These are phyloP conservation scores for Pelagophyceae sp. DNA, from an alignment of 352 stramenopile species.

Conservation along the genomic window DNA sequence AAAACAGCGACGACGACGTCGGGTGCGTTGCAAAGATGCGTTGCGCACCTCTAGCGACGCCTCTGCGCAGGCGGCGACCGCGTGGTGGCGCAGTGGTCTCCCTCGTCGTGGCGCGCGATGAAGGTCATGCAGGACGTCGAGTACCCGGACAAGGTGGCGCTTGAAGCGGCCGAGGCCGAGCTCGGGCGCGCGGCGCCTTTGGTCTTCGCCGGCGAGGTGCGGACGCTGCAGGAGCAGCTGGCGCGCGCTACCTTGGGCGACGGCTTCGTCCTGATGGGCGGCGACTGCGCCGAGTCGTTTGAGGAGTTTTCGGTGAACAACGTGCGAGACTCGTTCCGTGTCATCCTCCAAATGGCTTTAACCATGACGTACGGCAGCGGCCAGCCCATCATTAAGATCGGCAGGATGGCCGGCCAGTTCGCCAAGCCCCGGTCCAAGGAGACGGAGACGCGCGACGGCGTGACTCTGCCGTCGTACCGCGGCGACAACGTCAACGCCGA, in stretches of 20 bases:
- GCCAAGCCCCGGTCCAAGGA: constrained; percentile 90
- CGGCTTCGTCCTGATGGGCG: constrained; percentile 94
- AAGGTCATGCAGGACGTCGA: constrained; percentile 23
- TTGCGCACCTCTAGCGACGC: neutral
- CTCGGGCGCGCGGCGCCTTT: constrained; percentile 59
- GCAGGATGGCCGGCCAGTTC: constrained; percentile 95
- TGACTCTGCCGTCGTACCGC: constrained; percentile 86
- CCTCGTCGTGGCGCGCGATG: neutral
- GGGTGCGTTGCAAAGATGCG: neutral
- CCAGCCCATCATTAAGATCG: constrained; percentile 93
- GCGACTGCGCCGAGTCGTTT: constrained; percentile 95
- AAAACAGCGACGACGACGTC: neutral
- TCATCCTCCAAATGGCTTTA: constrained; percentile 94
- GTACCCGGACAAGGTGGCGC: constrained; percentile 56
- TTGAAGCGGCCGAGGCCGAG: constrained; percentile 46
- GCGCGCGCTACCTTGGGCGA: constrained; percentile 85
- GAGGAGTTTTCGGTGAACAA: constrained; percentile 72
- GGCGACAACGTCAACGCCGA: constrained; percentile 96
- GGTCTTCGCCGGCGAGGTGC: constrained; percentile 91
- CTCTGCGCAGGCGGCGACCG: no score
- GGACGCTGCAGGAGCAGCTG: constrained; percentile 72
- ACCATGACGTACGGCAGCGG: constrained; percentile 89
- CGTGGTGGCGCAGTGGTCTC: neutral
- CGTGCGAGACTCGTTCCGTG: constrained; percentile 69
- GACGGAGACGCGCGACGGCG: constrained; percentile 75